These are phyloP conservation scores for Rhynchosporium agropyri DNA, from an alignment of 2,329 filamentous ascomycete species.

Conservation along the genomic window DNA sequence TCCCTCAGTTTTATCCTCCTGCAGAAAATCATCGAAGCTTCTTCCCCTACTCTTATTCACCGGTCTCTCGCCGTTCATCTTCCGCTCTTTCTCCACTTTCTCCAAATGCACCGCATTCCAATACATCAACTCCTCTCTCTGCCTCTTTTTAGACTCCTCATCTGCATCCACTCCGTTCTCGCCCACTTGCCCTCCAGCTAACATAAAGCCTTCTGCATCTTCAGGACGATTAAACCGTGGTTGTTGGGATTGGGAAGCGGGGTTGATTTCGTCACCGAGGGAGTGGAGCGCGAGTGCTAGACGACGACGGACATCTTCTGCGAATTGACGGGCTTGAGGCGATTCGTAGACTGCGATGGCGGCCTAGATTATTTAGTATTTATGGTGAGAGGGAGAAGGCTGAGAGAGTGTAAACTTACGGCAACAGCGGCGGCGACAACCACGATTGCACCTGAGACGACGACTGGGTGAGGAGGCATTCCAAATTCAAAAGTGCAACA, in stretches of 20 bases:
- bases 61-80: slow-evolving; percentile 32
- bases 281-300: slow-evolving; percentile 63
- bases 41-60: slow-evolving; percentile 38
- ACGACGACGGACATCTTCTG: slow-evolving; percentile 62
- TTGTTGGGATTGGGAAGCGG: slow-evolving; percentile 37
- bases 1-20: slow-evolving; percentile 47
- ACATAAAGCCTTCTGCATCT: slow-evolving; percentile 64
- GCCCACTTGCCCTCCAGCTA: slow-evolving; percentile 47
- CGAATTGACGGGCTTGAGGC: slow-evolving; percentile 63
- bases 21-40: slow-evolving; percentile 61
- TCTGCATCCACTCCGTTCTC: slow-evolving; percentile 61
- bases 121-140: slow-evolving; percentile 66
- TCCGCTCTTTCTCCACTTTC: slow-evolving; percentile 48
- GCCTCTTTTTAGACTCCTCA: slow-evolving; percentile 60
- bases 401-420: slow-evolving; percentile 32
- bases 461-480: slow-evolving; percentile 41
- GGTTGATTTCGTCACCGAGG: slow-evolving; percentile 58
- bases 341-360: slow-evolving; percentile 59
- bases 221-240: slow-evolving; percentile 67
- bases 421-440: slow-evolving; percentile 41
- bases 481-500: slow-evolving; percentile 15
- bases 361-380: slow-evolving; percentile 33
- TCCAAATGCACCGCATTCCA: slow-evolving; percentile 62
- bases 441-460: slow-evolving; percentile 42
- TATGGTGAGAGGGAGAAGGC: not conserved